Conservation (phyloP, 768 basidiomycete species). For the Leccinellum albellum region DNA sequence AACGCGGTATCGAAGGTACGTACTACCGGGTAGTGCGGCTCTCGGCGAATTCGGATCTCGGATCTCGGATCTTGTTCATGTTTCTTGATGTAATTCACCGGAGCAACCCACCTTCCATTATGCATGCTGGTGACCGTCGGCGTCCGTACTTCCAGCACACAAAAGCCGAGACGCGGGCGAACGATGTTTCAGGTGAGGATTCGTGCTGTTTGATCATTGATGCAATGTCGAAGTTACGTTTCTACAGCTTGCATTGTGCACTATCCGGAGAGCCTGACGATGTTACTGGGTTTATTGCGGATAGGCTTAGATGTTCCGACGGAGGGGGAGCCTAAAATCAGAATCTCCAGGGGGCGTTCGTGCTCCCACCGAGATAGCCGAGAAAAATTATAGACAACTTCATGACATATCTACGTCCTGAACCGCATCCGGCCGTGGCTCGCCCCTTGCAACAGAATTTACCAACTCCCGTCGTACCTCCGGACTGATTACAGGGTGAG, state of each 20-base stretch:
- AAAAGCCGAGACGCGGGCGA: background rate
- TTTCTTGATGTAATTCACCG: background rate
- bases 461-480: constrained; percentile 91
- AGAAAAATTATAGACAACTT: background rate
- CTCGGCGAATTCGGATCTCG: background rate
- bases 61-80: background rate
- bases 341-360: too few relatives aligned
- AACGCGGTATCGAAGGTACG: background rate
- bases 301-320: background rate
- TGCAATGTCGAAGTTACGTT: background rate
- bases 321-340: too few relatives aligned
- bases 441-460: constrained; percentile 82
- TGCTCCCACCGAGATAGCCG: background rate
- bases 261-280: background rate
- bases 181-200: background rate
- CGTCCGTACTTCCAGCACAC: background rate
- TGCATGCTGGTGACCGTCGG: background rate
- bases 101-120: background rate
- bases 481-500: constrained; percentile 82
- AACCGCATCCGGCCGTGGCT: constrained; percentile 60
- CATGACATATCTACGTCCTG: constrained; percentile 65
- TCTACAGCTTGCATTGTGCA: background rate
- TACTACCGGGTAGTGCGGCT: background rate
- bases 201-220: background rate
- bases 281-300: background rate